Evolutionary conservation across 176 grass and related monocot genomes (phyloP).

Genomic region (Carex myosuroides): DNA sequence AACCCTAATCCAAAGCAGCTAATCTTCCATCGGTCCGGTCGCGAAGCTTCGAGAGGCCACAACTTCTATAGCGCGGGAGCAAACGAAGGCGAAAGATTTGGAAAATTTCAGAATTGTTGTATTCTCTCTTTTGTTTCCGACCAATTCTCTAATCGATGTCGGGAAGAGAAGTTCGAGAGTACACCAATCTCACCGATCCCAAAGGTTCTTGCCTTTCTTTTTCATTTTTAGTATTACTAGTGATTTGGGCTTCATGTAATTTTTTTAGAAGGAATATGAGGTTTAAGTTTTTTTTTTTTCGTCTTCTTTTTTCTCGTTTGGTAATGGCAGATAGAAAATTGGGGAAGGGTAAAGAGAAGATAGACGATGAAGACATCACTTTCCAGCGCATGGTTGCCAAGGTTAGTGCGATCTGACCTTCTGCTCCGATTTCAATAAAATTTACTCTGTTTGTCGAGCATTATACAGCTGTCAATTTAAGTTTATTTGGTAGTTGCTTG

Average conservation of each 20-base stretch:
- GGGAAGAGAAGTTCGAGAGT: conserved; percentile 91
- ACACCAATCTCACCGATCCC: conserved; percentile 98
- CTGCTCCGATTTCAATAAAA: neutral
- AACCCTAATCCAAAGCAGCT: neutral
- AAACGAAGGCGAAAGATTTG: neutral
- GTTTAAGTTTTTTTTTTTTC: neutral
- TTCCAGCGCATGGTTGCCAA: conserved; percentile 99
- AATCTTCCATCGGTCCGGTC: neutral
- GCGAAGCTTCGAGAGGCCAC: neutral
- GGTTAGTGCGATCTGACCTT: conserved; percentile 78
- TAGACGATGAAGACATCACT: conserved; percentile 91
- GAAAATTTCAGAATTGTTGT: neutral
- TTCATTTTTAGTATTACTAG: neutral
- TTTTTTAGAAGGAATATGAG: neutral
- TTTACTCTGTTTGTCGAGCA: neutral
- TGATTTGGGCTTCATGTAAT: neutral
- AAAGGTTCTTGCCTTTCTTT: conserved; percentile 47
- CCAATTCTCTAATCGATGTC: conserved; percentile 46
- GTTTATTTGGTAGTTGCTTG: neutral
- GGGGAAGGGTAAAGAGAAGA: conserved; percentile 96
- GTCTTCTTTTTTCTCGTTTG: neutral
- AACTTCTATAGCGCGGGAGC: neutral
- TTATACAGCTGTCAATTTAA: conserved; percentile 1
- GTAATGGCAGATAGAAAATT: conserved; percentile 61
- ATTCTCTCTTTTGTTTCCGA: neutral